phyloP scores from a whole-genome alignment of 2,329 filamentous ascomycete genomes.

The Xylariaceae sp. region DNA sequence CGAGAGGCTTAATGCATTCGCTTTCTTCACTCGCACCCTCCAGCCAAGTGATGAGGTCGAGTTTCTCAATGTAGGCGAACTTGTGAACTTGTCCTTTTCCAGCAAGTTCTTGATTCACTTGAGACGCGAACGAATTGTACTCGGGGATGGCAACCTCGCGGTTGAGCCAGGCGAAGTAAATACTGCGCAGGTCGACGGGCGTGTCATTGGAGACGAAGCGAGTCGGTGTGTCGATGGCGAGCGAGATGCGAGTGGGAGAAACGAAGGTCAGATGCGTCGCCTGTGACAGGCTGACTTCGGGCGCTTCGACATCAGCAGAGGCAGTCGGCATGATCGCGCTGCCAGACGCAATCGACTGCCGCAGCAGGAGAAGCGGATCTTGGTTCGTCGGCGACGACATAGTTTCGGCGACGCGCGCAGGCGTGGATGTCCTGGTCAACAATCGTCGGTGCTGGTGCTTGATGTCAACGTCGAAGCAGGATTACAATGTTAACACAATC shows the following conservation, averaged over 20 bases:
- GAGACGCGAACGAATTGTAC: constrained; percentile 79
- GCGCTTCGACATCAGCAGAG: constrained; percentile 57
- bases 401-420: constrained; percentile 17
- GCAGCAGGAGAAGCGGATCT: constrained; percentile 78
- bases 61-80: constrained; percentile 81
- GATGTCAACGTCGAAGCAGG: not conserved
- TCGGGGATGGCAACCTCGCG: constrained; percentile 84
- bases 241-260: constrained; percentile 51
- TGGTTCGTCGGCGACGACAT: constrained; percentile 56
- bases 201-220: constrained; percentile 77
- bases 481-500: not conserved
- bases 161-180: constrained; percentile 95
- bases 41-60: constrained; percentile 90
- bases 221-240: constrained; percentile 68
- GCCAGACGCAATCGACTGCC: constrained; percentile 70
- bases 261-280: constrained; percentile 77
- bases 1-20: constrained; percentile 84
- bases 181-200: constrained; percentile 80
- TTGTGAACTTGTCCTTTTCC: constrained; percentile 72
- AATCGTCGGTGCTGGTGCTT: not conserved
- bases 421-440: not conserved
- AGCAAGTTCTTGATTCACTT: constrained; percentile 71
- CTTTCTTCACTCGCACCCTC: constrained; percentile 85
- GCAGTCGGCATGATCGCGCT: constrained; percentile 68
- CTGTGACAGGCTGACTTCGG: constrained; percentile 61